phyloP scores from a whole-genome alignment of 108 stramenopile species.

The Epipyxis sp. region DNA sequence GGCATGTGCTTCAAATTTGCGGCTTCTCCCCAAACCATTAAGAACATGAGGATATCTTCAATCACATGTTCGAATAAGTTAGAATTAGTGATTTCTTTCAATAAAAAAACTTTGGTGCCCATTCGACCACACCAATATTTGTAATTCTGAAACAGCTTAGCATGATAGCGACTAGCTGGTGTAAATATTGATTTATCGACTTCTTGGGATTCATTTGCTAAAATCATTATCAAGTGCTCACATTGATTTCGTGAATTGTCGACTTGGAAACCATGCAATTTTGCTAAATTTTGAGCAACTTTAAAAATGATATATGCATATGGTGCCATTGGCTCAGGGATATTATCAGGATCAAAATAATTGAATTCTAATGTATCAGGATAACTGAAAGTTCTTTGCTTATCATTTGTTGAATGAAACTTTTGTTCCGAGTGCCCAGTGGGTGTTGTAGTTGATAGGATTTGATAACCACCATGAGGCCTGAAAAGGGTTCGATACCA shows the following conservation, averaged over 20 bases:
- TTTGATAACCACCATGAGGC: background rate
- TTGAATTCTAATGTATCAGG: conserved; percentile 5
- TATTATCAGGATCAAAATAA: conserved; percentile 28
- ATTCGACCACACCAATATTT: conserved; percentile 89
- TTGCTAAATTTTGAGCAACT: background rate
- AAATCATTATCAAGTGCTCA: conserved; percentile 84
- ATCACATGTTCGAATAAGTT: background rate
- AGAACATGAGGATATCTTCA: conserved; percentile 81
- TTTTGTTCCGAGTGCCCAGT: background rate
- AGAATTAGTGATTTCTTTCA: background rate
- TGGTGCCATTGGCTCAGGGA: background rate
- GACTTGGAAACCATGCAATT: conserved; percentile 32
- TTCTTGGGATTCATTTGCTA: conserved; percentile 70
- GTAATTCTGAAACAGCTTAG: conserved; percentile 93
- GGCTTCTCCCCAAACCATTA: conserved; percentile 96
- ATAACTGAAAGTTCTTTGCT: conserved; percentile 13
- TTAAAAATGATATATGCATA: background rate
- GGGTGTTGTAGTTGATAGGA: background rate
- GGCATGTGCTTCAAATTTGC: conserved; percentile 95
- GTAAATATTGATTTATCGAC: conserved; percentile 47
- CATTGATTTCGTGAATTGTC: conserved; percentile 26
- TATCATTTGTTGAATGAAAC: background rate
- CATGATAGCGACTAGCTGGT: conserved; percentile 78
- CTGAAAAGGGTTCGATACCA: background rate
- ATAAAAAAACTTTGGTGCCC: conserved; percentile 66